Base-by-base conservation (phyloP, 345 rosid species). In the Chamaenerion angustifolium region DNA sequence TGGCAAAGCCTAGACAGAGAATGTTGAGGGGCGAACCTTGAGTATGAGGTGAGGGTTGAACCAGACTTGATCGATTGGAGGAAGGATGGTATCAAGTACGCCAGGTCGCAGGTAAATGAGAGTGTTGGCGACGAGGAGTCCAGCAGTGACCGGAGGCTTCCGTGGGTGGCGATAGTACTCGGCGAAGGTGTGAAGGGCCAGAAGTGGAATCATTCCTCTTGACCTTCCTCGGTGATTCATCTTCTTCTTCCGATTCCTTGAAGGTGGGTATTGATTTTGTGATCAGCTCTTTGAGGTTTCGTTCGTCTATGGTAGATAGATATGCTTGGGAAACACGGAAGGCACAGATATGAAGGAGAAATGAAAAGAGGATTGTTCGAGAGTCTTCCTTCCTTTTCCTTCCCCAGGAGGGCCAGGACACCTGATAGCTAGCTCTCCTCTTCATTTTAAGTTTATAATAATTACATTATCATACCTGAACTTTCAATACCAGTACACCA, bases 121-220 rank as follows among this genome's bases (percentile, higher is more conserved):
- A 49, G 85, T 70, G 56, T 92, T 92, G 43, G 90, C 80, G 18
- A 83, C 85, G 16, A 92, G 56, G 16, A 92, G 85, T 42, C 78
- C 85, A 11, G 88, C 93, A 12, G 96, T 87, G 42, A 92, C 84
- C 0, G 98, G 98, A 0, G 98, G 96, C 68, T 82, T 92, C 89
- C 90, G 72, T 15, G 82, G 88, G 44, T 82, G 74, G 53, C 94
- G 63, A 56, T 77, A 76, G 64, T 87, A 87, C 68, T 84, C 90
- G 48, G 52, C 71, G 43, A 72, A 72, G 19, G 87, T 76, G 66
- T 86, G 88, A 45, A 92, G 37, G 18, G 85, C 96, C 3, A 87
- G 75, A 16, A 92, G 57, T 43, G 93, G 88, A 55, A 92, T 17
- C 93, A 86, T 68, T 50, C 96, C 84, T 23, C 85, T 58, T 12